phyloP scores from a whole-genome alignment of 768 basidiomycete genomes.

The Amanita pallidorosea region DNA sequence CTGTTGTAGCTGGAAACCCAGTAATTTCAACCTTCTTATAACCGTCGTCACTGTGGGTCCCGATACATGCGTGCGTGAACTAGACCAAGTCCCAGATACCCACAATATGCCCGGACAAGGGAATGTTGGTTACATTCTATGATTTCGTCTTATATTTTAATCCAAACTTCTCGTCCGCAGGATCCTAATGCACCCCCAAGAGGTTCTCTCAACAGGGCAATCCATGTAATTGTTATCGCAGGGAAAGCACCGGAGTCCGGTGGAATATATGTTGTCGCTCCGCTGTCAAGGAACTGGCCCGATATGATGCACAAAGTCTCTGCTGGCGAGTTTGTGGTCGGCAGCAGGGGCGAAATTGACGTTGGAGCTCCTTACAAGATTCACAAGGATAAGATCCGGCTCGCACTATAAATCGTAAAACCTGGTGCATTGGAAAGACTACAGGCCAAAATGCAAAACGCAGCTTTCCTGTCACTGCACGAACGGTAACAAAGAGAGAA shows the following conservation, averaged over 20 bases:
- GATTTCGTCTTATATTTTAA: neutral
- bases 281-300: too few relatives aligned
- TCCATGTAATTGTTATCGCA: neutral
- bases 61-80: neutral
- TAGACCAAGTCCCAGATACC: neutral
- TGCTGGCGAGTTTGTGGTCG: neutral
- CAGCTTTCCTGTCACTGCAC: neutral
- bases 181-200: neutral
- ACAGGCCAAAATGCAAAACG: neutral
- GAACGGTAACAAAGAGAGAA: neutral
- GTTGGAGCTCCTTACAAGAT: neutral
- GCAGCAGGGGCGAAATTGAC: neutral
- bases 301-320: neutral
- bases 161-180: neutral
- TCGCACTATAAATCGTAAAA: neutral
- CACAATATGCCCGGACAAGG: neutral
- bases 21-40: neutral
- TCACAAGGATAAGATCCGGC: neutral
- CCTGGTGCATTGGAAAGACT: neutral
- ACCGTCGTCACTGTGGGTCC: neutral
- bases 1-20: too few relatives aligned
- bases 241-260: neutral
- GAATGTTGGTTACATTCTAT: neutral
- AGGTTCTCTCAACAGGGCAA: neutral
- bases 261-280: too few relatives aligned